A percentile compares a stretch with the other conserved stretches of the same genome.
Evolutionary conservation across 202 grass and related monocot genomes (phyloP).

Genomic region (Musa balbisiana): DNA sequence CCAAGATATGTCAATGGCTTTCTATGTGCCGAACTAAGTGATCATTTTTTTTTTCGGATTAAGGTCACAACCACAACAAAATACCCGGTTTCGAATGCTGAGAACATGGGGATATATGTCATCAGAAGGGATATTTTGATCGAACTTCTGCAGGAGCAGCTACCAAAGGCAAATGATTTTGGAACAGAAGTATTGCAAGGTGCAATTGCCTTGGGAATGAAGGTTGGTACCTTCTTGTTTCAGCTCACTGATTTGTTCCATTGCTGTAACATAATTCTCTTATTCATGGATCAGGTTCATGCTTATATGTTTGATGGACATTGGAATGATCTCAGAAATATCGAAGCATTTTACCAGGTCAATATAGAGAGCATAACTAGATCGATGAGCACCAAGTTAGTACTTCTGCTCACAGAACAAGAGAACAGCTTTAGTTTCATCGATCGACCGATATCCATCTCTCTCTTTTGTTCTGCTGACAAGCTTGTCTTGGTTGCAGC

Average conservation of each 20-base stretch:
- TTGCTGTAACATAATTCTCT: neutral
- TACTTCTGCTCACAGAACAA: neutral
- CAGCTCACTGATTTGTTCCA: neutral
- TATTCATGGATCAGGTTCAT: conserved; percentile 10
- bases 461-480: neutral
- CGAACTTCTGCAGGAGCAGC: conserved; percentile 6
- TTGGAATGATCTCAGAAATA: conserved; percentile 8
- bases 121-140: conserved; percentile 9
- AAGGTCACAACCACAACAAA: neutral
- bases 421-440: conserved; percentile 7
- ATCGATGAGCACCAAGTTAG: conserved; percentile 7
- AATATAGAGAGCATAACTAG: conserved; percentile 12
- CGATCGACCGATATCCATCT: neutral
- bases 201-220: conserved; percentile 21
- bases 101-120: conserved; percentile 24
- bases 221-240: conserved; percentile 1
- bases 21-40: too few species aligned
- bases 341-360: conserved; percentile 16
- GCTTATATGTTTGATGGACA: conserved; percentile 19
- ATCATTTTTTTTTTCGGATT: neutral
- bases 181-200: conserved; percentile 17
- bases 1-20: too few species aligned
- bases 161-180: conserved; percentile 18
- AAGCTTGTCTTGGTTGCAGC: conserved; percentile 2
- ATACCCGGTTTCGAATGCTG: neutral